phyloP scores from a whole-genome alignment of 257 asterid species.

The Avicennia marina region DNA sequence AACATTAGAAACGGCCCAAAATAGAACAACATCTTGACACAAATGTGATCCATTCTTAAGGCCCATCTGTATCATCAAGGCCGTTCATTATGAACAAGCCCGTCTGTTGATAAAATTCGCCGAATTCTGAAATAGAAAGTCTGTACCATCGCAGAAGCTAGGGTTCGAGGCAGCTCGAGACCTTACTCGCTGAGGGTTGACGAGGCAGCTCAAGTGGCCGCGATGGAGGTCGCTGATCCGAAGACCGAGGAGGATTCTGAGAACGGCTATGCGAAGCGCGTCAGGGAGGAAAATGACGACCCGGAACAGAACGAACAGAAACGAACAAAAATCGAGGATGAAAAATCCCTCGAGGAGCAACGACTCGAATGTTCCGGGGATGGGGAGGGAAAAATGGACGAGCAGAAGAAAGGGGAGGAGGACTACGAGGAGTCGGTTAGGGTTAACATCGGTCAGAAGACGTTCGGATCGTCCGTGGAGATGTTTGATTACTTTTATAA shows the following conservation, averaged over 20 bases:
- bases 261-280: conserved; percentile 43
- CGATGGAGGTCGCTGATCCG: conserved; percentile 27
- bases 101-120: too few species aligned
- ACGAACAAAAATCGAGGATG: conserved; percentile 39
- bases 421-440: conserved; percentile 18
- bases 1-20: too few species aligned
- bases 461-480: conserved; percentile 55
- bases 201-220: conserved; percentile 21
- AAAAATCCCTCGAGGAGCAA: conserved; percentile 14
- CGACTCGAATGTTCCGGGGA: neutral
- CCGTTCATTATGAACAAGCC: too few species aligned
- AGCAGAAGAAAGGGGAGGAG: neutral
- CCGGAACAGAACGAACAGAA: conserved; percentile 36
- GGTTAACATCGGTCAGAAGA: conserved; percentile 56
- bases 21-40: too few species aligned
- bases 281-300: conserved; percentile 43
- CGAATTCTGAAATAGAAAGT: too few species aligned
- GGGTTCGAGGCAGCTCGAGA: conserved; percentile 21
- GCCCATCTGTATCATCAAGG: too few species aligned
- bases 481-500: conserved; percentile 73
- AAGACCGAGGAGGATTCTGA: conserved; percentile 15
- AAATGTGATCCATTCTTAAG: too few species aligned
- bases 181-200: conserved; percentile 24
- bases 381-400: conserved; percentile 11
- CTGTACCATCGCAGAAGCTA: too few species aligned